phyloP scores from a whole-genome alignment of 139 green algal species.

The Penium margaritaceum region DNA sequence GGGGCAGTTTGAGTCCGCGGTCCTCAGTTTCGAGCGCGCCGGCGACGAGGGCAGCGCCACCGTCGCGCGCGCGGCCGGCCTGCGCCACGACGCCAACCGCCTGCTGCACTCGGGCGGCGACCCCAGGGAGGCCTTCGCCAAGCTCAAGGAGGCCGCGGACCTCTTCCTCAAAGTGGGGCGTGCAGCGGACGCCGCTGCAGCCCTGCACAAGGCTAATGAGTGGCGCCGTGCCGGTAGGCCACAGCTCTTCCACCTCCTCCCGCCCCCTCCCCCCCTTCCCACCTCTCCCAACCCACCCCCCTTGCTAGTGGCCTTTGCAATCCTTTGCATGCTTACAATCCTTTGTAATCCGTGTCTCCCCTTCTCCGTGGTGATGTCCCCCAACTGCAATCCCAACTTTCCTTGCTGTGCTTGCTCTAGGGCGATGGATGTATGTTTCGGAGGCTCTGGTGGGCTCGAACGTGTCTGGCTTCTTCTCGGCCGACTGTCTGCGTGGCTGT shows the following conservation, averaged over 20 bases:
- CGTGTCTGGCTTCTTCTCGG: too few species aligned
- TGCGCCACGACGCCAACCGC: constrained; percentile 9
- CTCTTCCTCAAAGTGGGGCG: not conserved
- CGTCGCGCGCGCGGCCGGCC: not conserved
- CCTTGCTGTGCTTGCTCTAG: too few species aligned
- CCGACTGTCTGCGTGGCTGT: too few species aligned
- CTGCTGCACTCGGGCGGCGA: not conserved
- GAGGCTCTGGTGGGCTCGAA: too few species aligned
- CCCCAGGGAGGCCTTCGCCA: not conserved
- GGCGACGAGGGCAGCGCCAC: not conserved
- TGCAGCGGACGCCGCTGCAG: not conserved
- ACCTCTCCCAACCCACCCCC: too few species aligned
- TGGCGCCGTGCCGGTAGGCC: not conserved
- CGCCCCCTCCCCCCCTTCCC: too few species aligned
- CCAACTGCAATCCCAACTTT: not conserved
- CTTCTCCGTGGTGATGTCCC: not conserved
- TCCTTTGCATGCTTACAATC: not conserved
- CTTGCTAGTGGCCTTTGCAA: not conserved
- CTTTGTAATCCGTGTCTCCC: not conserved
- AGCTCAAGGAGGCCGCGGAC: constrained; percentile 1
- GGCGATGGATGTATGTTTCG: too few species aligned
- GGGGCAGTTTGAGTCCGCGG: constrained; percentile 1
- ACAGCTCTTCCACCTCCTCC: too few species aligned
- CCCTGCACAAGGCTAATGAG: not conserved
- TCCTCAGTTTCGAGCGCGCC: constrained; percentile 17